These are phyloP conservation scores for Wickerhamiella parazyma DNA, from an alignment of 805 yeast genomes.

Conservation along the genomic window DNA sequence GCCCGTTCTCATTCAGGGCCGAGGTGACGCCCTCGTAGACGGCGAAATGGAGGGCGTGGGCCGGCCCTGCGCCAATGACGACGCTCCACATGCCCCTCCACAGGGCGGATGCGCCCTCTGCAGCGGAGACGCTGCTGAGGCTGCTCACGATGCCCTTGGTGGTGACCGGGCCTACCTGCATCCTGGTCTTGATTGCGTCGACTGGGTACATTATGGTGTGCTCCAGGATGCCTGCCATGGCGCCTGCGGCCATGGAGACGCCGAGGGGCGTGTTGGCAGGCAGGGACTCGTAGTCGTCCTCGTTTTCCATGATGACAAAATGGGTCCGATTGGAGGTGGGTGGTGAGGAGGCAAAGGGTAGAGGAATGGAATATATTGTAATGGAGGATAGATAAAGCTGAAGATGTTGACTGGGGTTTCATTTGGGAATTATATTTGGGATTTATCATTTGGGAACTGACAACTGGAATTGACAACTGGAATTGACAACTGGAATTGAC, in stretches of 20 bases:
- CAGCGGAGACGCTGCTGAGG: slow-evolving; percentile 60
- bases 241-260: slow-evolving; percentile 84
- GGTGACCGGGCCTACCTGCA: slow-evolving; percentile 46
- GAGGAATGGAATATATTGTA: no score
- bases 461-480: no score
- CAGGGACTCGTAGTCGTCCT: slow-evolving; percentile 70
- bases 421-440: no score
- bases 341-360: neutral
- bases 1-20: slow-evolving; percentile 31
- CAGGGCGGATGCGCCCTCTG: slow-evolving; percentile 76
- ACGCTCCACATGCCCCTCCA: slow-evolving; percentile 94
- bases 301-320: slow-evolving; percentile 10
- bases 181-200: slow-evolving; percentile 90
- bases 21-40: slow-evolving; percentile 77
- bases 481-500: no score
- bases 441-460: no score
- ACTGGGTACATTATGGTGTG: slow-evolving; percentile 95
- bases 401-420: no score
- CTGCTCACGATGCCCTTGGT: slow-evolving; percentile 43
- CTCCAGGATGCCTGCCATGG: slow-evolving; percentile 98
- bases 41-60: slow-evolving; percentile 93
- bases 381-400: no score
- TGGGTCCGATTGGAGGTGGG: no score
- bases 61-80: slow-evolving; percentile 96
- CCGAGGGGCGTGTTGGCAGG: slow-evolving; percentile 74